Conservation (phyloP, 2,329 filamentous ascomycete genomes). For the Nigrograna mackinnonii region DNA sequence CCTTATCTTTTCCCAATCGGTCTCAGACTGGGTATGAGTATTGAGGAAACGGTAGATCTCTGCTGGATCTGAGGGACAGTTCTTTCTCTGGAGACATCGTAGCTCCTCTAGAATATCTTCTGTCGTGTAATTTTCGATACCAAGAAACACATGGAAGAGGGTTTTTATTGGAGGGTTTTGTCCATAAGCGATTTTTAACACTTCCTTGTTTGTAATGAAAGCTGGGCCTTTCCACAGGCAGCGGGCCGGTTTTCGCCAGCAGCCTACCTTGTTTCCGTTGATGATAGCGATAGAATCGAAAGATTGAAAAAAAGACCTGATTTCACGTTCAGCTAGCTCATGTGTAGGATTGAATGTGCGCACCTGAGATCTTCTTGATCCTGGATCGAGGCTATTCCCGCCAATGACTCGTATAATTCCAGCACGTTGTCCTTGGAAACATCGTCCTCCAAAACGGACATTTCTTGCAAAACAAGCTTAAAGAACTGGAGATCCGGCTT, state of each 20-base stretch:
- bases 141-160: conserved; percentile 6
- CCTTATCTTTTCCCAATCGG: too few species aligned
- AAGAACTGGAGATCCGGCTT: conserved; percentile 16
- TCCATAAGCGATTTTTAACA: conserved; percentile 4
- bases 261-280: background rate
- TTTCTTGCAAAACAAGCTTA: background rate
- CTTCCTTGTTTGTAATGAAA: conserved; percentile 3
- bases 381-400: conserved; percentile 6
- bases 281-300: background rate
- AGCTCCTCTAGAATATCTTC: background rate
- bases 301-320: too few species aligned
- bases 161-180: background rate
- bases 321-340: too few species aligned
- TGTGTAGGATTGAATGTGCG: too few species aligned
- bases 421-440: background rate
- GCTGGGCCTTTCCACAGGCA: conserved; percentile 14
- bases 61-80: too few species aligned
- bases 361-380: conserved; percentile 1
- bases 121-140: background rate
- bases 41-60: too few species aligned
- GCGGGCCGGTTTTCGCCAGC: background rate
- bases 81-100: too few species aligned
- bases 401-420: conserved; percentile 6
- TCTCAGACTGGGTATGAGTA: too few species aligned
- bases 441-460: background rate